Base-by-base conservation (phyloP, 2,329 filamentous ascomycete genomes). In the Parastagonospora nodorum region DNA sequence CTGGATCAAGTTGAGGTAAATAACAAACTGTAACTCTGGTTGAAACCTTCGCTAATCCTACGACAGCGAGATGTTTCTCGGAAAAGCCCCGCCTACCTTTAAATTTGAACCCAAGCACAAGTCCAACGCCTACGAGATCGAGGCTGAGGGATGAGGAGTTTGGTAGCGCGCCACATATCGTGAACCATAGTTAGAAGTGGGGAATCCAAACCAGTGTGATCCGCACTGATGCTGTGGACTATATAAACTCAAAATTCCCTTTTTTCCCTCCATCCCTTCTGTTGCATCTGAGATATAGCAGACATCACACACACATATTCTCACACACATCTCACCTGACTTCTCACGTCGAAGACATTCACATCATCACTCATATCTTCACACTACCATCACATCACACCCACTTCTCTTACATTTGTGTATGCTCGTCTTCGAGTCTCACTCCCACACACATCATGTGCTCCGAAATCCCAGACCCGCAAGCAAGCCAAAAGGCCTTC, bases 71-170 rank as follows among this genome's bases (percentile, higher is more conserved):
- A 97, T 99, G 92, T 99, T 95, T 79, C 82, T 99, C 14, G 94
- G 94, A 7, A 91, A 91, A 39, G 89, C 91, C 6, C 90, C 96
- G 62, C 86, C 89, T 33, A 88, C 90, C 64, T 99, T 97, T 82
- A 87, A 88, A 60, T 99, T 97, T 77, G 86, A 93, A 77, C 94
- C 94, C 2, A 99, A 99, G 81, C 94, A 99, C 80, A 97, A 96
- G 80, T 94, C 90, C 40, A 95, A 96, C 71, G 84, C 87, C 45
- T 96, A 96, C 69, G 89, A 92, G 64, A 86, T 89, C 42, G 90
- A 75, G 92, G 74, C 72, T 8, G 71, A 74, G 53, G 72, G 72
- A 2, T 74, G 45, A 48, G 30, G 39, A 8, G 7, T 28, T 37
- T n/a, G 14, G 30, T 11, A 32, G n/a, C 30, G n/a, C n/a, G 9